Evolutionary conservation across 371 early-diverging fungal species (phyloP).

Genomic region (Dentiscutata heterogama): DNA sequence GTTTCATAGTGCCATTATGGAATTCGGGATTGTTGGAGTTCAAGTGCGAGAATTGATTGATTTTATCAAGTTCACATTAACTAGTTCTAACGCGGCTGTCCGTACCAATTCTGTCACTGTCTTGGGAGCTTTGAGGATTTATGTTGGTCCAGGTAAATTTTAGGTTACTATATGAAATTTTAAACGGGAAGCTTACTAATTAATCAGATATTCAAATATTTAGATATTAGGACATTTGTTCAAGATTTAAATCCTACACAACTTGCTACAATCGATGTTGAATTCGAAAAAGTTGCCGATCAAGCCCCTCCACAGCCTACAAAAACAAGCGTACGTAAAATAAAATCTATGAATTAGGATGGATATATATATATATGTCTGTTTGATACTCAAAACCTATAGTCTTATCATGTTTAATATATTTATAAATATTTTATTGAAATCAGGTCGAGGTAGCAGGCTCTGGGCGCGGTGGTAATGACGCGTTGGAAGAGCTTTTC

Average conservation of each 20-base stretch:
- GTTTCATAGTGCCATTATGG: slow-evolving; percentile 82
- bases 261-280: slow-evolving; percentile 86
- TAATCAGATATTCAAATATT: neutral
- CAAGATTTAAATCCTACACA: slow-evolving; percentile 88
- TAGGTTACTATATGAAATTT: neutral
- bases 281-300: slow-evolving; percentile 88
- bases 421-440: too few relatives aligned
- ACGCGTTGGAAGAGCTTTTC: slow-evolving; percentile 85
- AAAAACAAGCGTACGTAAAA: slow-evolving; percentile 54
- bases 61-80: slow-evolving; percentile 79
- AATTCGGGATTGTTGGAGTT: slow-evolving; percentile 89
- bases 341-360: neutral
- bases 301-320: slow-evolving; percentile 83
- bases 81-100: slow-evolving; percentile 87
- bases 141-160: slow-evolving; percentile 83
- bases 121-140: slow-evolving; percentile 83
- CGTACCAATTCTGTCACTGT: slow-evolving; percentile 82
- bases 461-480: slow-evolving; percentile 52
- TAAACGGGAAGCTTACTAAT: neutral
- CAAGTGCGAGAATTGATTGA: slow-evolving; percentile 83
- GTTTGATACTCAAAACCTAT: too few relatives aligned
- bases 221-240: slow-evolving; percentile 72
- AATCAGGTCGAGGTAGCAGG: slow-evolving; percentile 15
- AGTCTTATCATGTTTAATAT: neutral
- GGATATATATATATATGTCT: too few relatives aligned